phyloP scores from a whole-genome alignment of 2,329 filamentous ascomycete genomes.

The Fusarium falciforme region DNA sequence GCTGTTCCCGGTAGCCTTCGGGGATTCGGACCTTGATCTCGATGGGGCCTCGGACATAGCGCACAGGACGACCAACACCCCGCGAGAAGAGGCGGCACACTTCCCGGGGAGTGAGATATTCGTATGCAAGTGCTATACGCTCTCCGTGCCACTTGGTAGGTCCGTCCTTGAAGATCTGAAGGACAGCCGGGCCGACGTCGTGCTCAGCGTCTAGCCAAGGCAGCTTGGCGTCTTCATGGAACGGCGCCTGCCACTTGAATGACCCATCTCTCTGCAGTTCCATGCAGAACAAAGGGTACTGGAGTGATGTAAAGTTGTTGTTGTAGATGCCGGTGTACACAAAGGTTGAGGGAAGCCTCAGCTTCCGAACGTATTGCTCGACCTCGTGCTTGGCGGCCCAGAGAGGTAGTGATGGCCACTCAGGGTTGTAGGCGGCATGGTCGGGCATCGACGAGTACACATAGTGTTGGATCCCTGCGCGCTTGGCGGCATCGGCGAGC shows the following conservation, averaged over 20 bases:
- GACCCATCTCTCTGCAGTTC: slow-evolving; percentile 85
- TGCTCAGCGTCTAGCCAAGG: slow-evolving; percentile 98
- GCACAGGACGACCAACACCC: slow-evolving; percentile 81
- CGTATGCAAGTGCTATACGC: slow-evolving; percentile 89
- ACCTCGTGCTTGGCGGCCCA: slow-evolving; percentile 95
- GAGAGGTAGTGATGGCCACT: slow-evolving; percentile 86
- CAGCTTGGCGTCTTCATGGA: slow-evolving; percentile 87
- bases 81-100: slow-evolving; percentile 83
- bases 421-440: slow-evolving; percentile 80
- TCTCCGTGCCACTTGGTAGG: slow-evolving; percentile 82
- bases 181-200: slow-evolving; percentile 89
- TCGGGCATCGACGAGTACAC: slow-evolving; percentile 98
- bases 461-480: slow-evolving; percentile 86
- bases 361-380: slow-evolving; percentile 87
- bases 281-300: slow-evolving; percentile 96
- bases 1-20: slow-evolving; percentile 86
- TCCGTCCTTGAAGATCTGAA: slow-evolving; percentile 96
- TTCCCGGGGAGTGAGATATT: slow-evolving; percentile 85
- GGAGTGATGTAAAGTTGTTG: slow-evolving; percentile 96
- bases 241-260: slow-evolving; percentile 93
- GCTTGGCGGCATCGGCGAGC: slow-evolving; percentile 89
- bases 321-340: slow-evolving; percentile 98
- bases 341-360: slow-evolving; percentile 88
- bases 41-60: slow-evolving; percentile 82
- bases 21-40: slow-evolving; percentile 89